phyloP scores from a whole-genome alignment of 306 rosid species.

The Betula pendula region DNA sequence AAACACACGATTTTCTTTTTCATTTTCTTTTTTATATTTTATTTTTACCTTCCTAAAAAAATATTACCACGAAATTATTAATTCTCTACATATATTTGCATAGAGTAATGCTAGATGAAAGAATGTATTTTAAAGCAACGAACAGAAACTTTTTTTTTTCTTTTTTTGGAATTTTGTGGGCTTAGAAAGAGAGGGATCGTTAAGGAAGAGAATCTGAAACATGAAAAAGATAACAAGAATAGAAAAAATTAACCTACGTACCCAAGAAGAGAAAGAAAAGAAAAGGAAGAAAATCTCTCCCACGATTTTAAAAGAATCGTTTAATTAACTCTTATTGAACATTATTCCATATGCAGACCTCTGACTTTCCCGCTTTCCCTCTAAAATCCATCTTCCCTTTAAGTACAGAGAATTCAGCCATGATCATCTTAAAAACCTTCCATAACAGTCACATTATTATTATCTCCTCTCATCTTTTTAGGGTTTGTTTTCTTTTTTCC shows the following conservation, averaged over 20 bases:
- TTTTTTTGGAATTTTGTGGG: neutral
- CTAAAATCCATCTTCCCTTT: neutral
- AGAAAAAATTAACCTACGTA: too few species aligned
- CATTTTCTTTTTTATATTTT: too few species aligned
- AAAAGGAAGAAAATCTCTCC: neutral
- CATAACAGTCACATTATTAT: too few species aligned
- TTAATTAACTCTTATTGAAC: neutral
- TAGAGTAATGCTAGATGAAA: too few species aligned
- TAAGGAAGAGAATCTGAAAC: neutral
- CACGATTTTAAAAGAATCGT: neutral
- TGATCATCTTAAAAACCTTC: neutral
- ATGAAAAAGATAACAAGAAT: neutral
- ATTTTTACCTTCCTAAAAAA: too few species aligned
- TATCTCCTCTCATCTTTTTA: neutral
- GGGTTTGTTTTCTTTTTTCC: neutral
- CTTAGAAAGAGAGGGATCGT: neutral
- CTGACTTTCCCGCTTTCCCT: slow-evolving; percentile 8
- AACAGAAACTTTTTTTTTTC: too few species aligned
- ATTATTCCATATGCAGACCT: neutral
- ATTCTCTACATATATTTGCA: too few species aligned
- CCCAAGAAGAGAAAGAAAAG: too few species aligned
- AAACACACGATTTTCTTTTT: too few species aligned
- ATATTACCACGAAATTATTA: too few species aligned
- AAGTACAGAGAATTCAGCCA: neutral
- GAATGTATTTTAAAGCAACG: neutral